Base-by-base conservation (phyloP, 805 yeast species). In the Cyberlindnera amylophila region DNA sequence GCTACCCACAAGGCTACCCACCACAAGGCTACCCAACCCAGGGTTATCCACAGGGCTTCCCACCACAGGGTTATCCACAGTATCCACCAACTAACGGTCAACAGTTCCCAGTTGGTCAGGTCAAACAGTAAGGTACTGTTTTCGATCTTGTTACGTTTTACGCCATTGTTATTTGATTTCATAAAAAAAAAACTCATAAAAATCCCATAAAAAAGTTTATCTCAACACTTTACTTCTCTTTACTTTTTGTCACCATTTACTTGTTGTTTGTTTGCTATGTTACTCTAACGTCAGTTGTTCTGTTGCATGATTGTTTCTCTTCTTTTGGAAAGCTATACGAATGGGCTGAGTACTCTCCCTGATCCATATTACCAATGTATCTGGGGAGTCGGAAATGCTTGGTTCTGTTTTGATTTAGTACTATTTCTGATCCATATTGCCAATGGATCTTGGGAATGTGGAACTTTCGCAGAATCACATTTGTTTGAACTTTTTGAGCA, bases 281-380 rank as follows among this genome's bases (percentile, higher is more conserved):
- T 6, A 6, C 12, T 33, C 12, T 39, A 31, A 34, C 36, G 8
- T 26, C 10, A 26, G 8, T 36, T 29, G 24, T 17, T 16, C 17
- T 15, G 24, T 26, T 38, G 28, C 6, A 14, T n/a, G 19, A 17
- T 23, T 38, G 41, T 21, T 30, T 30, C 23, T 29, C 10, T 16
- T 13, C 12, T 24, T n/a, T 41, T 15, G 27, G n/a, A 27, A 12
- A 13, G 30, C 14, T 12, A 11, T 12, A 12, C 30, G 8, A 27
- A 27, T 11, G 14, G 14, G 30, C 29, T 26, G 16, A 41, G 47
- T 46, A 38, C 45, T 34, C 12, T 26, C 34, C 32, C 32, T 43
- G 41, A 42, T 46, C 32, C 49, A 48, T 48, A 37, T 42, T 48
- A 34, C 51, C 49, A 45, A 48, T 48, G 51, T 34, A 48, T 42